Evolutionary conservation across 495 filamentous ascomycete genomes (phyloP).

Genomic region (Cercophora sp.): DNA sequence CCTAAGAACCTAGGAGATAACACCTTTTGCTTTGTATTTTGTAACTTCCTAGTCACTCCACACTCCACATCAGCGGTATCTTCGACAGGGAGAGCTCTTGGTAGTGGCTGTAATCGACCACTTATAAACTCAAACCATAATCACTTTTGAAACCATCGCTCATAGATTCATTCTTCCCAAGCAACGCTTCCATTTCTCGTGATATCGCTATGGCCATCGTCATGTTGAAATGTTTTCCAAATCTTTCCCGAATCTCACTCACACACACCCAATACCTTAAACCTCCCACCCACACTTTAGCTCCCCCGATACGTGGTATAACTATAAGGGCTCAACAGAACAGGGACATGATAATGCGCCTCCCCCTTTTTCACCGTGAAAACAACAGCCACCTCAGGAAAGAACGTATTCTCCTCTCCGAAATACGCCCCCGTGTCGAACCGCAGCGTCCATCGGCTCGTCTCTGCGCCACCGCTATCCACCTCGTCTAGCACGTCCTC

Average conservation of each 20-base stretch:
- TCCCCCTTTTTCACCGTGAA: constrained; percentile 71
- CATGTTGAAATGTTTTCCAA: no score
- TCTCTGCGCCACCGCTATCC: constrained; percentile 14
- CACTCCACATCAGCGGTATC: no score
- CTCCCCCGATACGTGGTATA: constrained; percentile 91
- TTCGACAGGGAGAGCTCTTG: no score
- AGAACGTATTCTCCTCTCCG: constrained; percentile 76
- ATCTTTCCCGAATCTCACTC: neutral
- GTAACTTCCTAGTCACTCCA: no score
- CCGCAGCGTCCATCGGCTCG: constrained; percentile 60
- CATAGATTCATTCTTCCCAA: no score
- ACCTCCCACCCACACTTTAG: constrained; percentile 22
- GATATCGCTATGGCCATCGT: no score
- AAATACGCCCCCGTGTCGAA: constrained; percentile 80
- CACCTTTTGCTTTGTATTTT: neutral
- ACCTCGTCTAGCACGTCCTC: constrained; percentile 44
- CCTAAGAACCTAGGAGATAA: neutral
- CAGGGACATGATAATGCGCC: constrained; percentile 91
- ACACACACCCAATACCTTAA: no score
- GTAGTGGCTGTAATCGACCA: no score
- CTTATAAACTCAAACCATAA: no score
- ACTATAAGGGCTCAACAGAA: constrained; percentile 83
- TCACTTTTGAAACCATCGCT: no score
- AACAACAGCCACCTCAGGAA: constrained; percentile 82
- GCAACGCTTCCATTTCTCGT: no score